phyloP scores from a whole-genome alignment of 371 early-diverging fungal genomes.

The Gilbertella persicaria region DNA sequence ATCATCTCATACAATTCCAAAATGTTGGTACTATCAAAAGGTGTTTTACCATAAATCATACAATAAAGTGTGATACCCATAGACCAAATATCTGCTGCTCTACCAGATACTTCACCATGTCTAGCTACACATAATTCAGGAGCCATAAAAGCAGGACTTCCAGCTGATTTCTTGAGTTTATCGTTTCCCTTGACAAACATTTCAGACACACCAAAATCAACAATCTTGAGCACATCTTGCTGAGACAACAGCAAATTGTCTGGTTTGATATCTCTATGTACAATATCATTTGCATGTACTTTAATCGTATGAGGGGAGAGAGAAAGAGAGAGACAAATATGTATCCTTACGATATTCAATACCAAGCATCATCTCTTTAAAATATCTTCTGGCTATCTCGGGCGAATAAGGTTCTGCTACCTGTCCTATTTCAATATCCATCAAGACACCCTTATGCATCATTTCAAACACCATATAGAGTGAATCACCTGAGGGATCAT shows the following conservation, averaged over 20 bases:
- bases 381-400: constrained; percentile 63
- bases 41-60: constrained; percentile 85
- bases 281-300: constrained; percentile 39
- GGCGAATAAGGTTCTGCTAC: constrained; percentile 55
- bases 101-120: constrained; percentile 67
- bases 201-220: constrained; percentile 97
- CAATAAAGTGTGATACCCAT: constrained; percentile 98
- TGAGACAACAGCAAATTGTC: constrained; percentile 92
- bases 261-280: constrained; percentile 90
- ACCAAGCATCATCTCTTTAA: constrained; percentile 87
- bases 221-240: constrained; percentile 91
- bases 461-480: constrained; percentile 89
- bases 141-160: constrained; percentile 73
- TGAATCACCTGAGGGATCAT: constrained; percentile 81
- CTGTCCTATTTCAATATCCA: constrained; percentile 65
- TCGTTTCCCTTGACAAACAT: constrained; percentile 75
- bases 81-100: constrained; percentile 97
- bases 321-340: too few species aligned
- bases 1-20: constrained; percentile 81
- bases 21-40: constrained; percentile 78
- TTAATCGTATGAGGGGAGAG: too few species aligned
- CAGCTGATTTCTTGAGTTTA: constrained; percentile 69
- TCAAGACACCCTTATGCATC: constrained; percentile 76
- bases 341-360: constrained; percentile 86
- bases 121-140: constrained; percentile 36